Percentiles rank a stretch among this genome's conserved stretches.
phyloP scores from a whole-genome alignment of 148 eudicot species.

The Camellia japonica region DNA sequence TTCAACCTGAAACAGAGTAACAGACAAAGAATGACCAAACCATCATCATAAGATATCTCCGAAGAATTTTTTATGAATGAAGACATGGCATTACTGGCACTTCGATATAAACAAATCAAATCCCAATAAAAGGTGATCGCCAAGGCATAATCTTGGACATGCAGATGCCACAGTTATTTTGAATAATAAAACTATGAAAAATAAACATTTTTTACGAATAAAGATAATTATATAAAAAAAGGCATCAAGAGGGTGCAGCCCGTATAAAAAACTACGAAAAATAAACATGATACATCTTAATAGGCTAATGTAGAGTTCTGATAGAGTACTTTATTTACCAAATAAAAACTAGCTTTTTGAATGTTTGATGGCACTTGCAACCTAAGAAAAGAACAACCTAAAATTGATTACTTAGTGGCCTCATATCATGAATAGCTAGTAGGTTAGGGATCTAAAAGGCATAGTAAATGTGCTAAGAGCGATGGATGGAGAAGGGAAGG shows the following conservation, averaged over 20 bases:
- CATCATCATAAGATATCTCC: background rate
- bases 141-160: background rate
- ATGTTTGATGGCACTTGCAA: background rate
- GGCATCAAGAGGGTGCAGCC: too few species aligned
- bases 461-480: too few species aligned
- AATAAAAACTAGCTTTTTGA: background rate
- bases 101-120: background rate
- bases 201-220: background rate
- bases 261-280: background rate
- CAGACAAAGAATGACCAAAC: background rate
- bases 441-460: too few species aligned
- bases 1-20: conserved; percentile 51
- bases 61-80: background rate
- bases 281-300: background rate
- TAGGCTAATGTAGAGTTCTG: background rate
- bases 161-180: background rate
- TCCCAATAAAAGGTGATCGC: background rate
- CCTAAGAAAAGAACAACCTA: too few species aligned
- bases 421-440: too few species aligned
- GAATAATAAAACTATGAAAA: background rate
- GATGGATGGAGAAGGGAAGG: too few species aligned
- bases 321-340: background rate
- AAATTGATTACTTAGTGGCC: background rate
- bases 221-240: too few species aligned
- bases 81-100: background rate